Evolutionary conservation across 2,329 filamentous ascomycete species (phyloP), one percentile per base, ranked within the genome.

Genomic region (Aschersonia sp.): DNA sequence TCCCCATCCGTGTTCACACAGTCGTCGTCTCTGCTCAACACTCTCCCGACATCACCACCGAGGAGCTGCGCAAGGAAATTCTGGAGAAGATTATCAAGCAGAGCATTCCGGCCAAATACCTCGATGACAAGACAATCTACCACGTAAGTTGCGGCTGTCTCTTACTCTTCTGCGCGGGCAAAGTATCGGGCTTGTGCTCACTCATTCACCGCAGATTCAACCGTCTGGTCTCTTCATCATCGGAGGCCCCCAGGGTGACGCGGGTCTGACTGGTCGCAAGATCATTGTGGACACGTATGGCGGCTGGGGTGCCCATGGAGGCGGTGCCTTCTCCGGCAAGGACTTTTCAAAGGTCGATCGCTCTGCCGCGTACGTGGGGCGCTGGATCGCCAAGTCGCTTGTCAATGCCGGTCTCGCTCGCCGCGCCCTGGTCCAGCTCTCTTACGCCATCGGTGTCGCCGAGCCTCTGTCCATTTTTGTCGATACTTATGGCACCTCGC

Each of bases 281-380:
- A 98, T 98, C 80, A 83, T 96, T 57, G 92, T 98, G 68, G 92
- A 98, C 75, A 97, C 92, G 69, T 98, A 98, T 75, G 92, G 92
- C 76, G 92, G 92, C 63, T 97, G 92, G 92, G 92, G 92, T 75
- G 92, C 92, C 60, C 92, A 98, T 79, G 92, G 92, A 78, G 92
- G 92, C 78, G 92, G 92, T 84, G 92, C 92, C 69, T 98, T 98
- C 85, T 97, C 92, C 62, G 92, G 92, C 64, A 98, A 98, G 84
- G 92, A 98, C 71, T 98, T 96, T 82, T 96, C 88, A 79, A 98
- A 98, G 81, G 92, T 98, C 71, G 92, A 98, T 68, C 87, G 92
- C 61, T 97, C 92, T 47, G 92, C 92, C 57, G 92, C 92, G 63
- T 98, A 98, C 75, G 82, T 97, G 59, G 89, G 79, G 58, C 88